These are phyloP conservation scores for Monotropa hypopitys DNA, from an alignment of 179 eudicot species.

Conservation along the genomic window DNA sequence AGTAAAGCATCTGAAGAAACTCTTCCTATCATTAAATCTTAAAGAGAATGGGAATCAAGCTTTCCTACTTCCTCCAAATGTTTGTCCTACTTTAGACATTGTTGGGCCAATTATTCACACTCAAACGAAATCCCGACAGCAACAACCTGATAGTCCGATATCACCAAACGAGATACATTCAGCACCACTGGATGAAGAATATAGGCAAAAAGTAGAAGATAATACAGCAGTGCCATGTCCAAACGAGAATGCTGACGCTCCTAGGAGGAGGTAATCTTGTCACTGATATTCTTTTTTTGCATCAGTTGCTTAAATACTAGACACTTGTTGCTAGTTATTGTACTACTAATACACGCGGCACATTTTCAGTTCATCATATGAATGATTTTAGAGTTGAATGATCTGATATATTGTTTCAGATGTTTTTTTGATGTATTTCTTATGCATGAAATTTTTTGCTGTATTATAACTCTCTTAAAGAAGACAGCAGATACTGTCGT, in stretches of 20 bases:
- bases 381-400: background rate
- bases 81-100: slow-evolving; percentile 57
- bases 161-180: slow-evolving; percentile 11
- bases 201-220: slow-evolving; percentile 20
- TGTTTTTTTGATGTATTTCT: background rate
- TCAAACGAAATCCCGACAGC: slow-evolving; percentile 19
- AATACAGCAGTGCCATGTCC: slow-evolving; percentile 16
- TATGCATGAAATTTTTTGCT: background rate
- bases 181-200: slow-evolving; percentile 20
- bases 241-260: slow-evolving; percentile 34
- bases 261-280: slow-evolving; percentile 45
- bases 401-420: background rate
- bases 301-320: background rate
- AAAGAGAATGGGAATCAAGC: slow-evolving; percentile 58
- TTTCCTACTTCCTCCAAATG: slow-evolving; percentile 57
- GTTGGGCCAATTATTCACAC: slow-evolving; percentile 46
- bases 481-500: background rate
- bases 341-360: background rate
- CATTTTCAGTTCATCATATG: background rate
- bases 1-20: slow-evolving; percentile 58
- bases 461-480: background rate
- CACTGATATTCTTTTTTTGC: background rate
- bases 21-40: slow-evolving; percentile 62
- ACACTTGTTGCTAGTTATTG: background rate
- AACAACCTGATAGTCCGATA: slow-evolving; percentile 18